Conservation (phyloP, 2,329 filamentous ascomycete species). For the Tolypocladium guangdongense region DNA sequence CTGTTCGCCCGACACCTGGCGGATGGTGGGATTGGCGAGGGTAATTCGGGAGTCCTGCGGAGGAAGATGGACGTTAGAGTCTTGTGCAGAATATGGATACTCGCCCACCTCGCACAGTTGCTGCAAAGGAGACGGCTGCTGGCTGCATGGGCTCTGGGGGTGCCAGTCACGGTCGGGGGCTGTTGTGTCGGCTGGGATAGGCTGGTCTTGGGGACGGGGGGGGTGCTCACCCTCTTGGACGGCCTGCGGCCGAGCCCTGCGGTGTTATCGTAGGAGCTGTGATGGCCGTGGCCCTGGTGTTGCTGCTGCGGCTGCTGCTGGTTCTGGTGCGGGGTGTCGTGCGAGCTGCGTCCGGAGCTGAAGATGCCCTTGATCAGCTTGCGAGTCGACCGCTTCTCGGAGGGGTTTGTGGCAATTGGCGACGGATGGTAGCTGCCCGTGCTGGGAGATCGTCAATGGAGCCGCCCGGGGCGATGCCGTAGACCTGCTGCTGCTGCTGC, state of each 20-base stretch:
- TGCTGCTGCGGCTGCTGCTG: conserved; percentile 9
- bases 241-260: conserved; percentile 38
- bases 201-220: conserved; percentile 31
- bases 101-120: conserved; percentile 30
- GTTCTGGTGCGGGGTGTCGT: conserved; percentile 13
- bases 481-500: conserved; percentile 19
- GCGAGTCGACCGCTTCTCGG: conserved; percentile 39
- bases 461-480: conserved; percentile 14
- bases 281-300: conserved; percentile 9
- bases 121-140: conserved; percentile 30
- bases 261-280: conserved; percentile 36
- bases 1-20: conserved; percentile 33
- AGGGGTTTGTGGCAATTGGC: conserved; percentile 14
- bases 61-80: conserved; percentile 28
- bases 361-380: conserved; percentile 46
- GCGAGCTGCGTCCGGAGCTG: conserved; percentile 19
- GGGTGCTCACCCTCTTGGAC: conserved; percentile 46
- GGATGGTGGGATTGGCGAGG: conserved; percentile 28
- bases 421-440: conserved; percentile 17
- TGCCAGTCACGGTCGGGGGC: conserved; percentile 11
- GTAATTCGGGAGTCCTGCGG: conserved; percentile 28
- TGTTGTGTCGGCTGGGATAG: conserved; percentile 14
- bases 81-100: conserved; percentile 22
- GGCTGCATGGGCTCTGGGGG: conserved; percentile 8
- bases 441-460: conserved; percentile 14